A percentile compares a stretch with the other conserved stretches of the same genome.
Conservation (phyloP, 139 green algal genomes). For the Gonium pectorale region DNA sequence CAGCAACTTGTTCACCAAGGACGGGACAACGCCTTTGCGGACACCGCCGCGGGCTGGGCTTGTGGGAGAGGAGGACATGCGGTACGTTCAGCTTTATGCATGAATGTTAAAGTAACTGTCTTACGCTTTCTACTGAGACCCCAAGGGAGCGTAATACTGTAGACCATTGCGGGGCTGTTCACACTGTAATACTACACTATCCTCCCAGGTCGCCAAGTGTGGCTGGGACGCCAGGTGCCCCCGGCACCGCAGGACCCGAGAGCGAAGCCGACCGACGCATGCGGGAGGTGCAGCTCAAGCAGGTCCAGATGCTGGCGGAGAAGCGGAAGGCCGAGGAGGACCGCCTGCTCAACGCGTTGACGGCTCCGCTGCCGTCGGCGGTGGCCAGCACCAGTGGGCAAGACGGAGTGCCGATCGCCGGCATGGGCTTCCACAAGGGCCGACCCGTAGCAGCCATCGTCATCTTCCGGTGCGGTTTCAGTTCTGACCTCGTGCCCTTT, state of each 20-base stretch:
- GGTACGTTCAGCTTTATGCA: too few species aligned
- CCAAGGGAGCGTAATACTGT: too few species aligned
- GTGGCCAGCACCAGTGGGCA: conserved; percentile 80
- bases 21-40: not conserved
- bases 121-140: too few species aligned
- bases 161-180: too few species aligned
- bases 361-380: conserved; percentile 68
- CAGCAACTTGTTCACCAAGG: conserved; percentile 30
- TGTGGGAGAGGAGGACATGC: not conserved
- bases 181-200: too few species aligned
- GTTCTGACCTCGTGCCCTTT: too few species aligned
- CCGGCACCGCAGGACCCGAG: conserved; percentile 21
- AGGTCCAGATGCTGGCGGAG: conserved; percentile 63
- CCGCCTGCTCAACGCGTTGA: conserved; percentile 77
- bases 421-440: conserved; percentile 86
- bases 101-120: too few species aligned
- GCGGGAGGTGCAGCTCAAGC: conserved; percentile 75
- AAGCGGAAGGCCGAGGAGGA: conserved; percentile 91
- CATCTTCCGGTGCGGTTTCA: conserved; percentile 90
- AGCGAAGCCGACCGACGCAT: conserved; percentile 82
- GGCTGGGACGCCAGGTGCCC: not conserved
- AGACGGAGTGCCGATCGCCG: conserved; percentile 58
- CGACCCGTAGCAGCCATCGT: conserved; percentile 90
- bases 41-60: not conserved
- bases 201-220: conserved; percentile 22